Percentiles rank a stretch among this genome's conserved stretches.
Evolutionary conservation across 2,329 filamentous ascomycete species (phyloP).

Genomic region (Tolypocladium paradoxum): DNA sequence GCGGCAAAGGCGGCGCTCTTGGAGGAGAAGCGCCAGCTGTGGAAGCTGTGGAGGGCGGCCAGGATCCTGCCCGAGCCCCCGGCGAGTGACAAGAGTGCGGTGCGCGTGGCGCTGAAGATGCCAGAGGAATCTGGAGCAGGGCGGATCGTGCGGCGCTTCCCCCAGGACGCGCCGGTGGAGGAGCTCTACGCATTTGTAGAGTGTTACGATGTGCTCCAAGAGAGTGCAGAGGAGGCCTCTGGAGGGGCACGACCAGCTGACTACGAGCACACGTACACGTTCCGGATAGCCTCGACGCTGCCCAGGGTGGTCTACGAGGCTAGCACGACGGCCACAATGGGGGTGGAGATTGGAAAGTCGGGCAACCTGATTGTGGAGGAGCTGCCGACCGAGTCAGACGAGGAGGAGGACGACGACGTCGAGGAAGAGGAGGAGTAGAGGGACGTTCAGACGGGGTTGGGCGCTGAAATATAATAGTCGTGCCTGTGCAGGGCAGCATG

Average conservation of each 20-base stretch:
- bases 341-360: conserved; percentile 65
- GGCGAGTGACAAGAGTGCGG: conserved; percentile 50
- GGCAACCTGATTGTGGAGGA: conserved; percentile 85
- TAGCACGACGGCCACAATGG: conserved; percentile 53
- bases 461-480: neutral
- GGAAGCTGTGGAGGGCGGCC: conserved; percentile 69
- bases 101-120: conserved; percentile 61
- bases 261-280: conserved; percentile 76
- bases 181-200: conserved; percentile 95
- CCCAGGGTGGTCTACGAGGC: conserved; percentile 73
- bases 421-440: conserved; percentile 7
- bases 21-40: conserved; percentile 45
- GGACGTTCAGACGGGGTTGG: neutral
- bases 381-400: conserved; percentile 21
- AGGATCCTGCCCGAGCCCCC: conserved; percentile 59
- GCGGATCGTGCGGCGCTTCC: conserved; percentile 68
- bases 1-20: conserved; percentile 48
- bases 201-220: conserved; percentile 59
- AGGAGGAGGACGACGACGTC: conserved; percentile 18
- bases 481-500: neutral
- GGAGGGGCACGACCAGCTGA: conserved; percentile 5
- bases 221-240: conserved; percentile 39
- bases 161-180: conserved; percentile 59
- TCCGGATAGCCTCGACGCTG: conserved; percentile 75
- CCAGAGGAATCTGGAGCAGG: conserved; percentile 51